Evolutionary conservation across 495 filamentous ascomycete genomes (phyloP), one percentile per base, ranked within the genome.

Genomic region (Penicillium paradoxum): DNA sequence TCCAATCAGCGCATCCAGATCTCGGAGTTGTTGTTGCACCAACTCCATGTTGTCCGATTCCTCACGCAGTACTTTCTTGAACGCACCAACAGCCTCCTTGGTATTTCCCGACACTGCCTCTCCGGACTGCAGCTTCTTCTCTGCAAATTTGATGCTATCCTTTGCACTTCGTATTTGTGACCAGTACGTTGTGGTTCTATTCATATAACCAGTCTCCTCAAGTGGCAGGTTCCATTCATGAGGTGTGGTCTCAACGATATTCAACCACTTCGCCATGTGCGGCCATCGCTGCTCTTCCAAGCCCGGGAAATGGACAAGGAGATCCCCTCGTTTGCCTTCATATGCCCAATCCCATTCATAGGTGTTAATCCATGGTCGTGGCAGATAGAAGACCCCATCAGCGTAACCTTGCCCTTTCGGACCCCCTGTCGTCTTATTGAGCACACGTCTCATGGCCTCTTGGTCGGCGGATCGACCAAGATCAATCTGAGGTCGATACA

Each of bases 301-400:
- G 39, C 64, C 67, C 0, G 70, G 67, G 51, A 75, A 73, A 45
- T 71, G 69, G 1, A 73, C 64, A 9, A 75, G 66, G 44, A 72
- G 49, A 44, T 69, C 53, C 1, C 69, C 72, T 11, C 22, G 49
- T 33, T 54, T 51, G n/a, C 70, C 68, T 46, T 69, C 64, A 50
- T 62, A 70, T 34, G 60, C 65, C 24, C 59, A 49, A 8, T 47
- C 37, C 51, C 53, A 60, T 36, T 69, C 57, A 39, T 63, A 68
- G 2, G 66, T 53, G 51, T 77, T 75, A 55, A 66, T 74, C 73
- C 73, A 77, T 4, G 58, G 51, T 1, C 62, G 64, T 39, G 73
- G 73, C 40, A 69, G 62, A 40, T 71, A 74, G 6, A 57, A 36
- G 32, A 65, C 60, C 2, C 59, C 54, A 49, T 56, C 53, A 11